A percentile compares a stretch with the other conserved stretches of the same genome.
Conservation (phyloP, 2,329 filamentous ascomycete species). For the Simplicillium aogashimaense region DNA sequence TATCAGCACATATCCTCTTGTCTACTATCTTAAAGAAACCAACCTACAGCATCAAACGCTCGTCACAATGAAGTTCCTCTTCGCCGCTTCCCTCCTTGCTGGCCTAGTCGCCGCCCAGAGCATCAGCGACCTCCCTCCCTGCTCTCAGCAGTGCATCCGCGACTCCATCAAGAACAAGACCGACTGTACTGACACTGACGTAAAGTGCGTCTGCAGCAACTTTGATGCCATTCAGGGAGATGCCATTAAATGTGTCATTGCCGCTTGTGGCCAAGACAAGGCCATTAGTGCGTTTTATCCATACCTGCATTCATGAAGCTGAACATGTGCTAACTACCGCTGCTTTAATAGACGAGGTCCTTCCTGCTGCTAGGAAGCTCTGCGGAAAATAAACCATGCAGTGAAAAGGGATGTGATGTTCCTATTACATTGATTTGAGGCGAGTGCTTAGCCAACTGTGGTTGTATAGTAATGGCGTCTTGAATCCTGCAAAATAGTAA, state of each 20-base stretch:
- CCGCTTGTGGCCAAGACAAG: slow-evolving; percentile 22
- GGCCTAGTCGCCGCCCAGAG: slow-evolving; percentile 9
- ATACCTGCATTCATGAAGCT: background rate
- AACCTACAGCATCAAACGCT: background rate
- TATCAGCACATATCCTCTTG: background rate
- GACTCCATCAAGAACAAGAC: slow-evolving; percentile 14
- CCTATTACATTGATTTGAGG: too few species aligned
- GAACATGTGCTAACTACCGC: background rate
- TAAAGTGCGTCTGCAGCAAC: slow-evolving; percentile 23
- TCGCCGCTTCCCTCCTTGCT: background rate
- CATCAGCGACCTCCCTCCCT: slow-evolving; percentile 21
- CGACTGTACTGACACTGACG: slow-evolving; percentile 20
- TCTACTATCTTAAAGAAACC: background rate
- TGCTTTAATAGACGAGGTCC: background rate
- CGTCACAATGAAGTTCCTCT: background rate
- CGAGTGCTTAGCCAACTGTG: too few species aligned
- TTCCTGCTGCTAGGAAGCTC: background rate
- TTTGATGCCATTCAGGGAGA: slow-evolving; percentile 19
- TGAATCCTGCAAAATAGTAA: too few species aligned
- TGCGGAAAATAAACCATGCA: background rate
- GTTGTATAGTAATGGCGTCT: too few species aligned
- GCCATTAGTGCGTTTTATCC: slow-evolving; percentile 24
- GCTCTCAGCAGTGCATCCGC: slow-evolving; percentile 24
- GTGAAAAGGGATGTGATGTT: too few species aligned
- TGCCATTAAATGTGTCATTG: slow-evolving; percentile 25